A percentile compares a stretch with the other conserved stretches of the same genome.
phyloP scores from a whole-genome alignment of 1,284 basidiomycete species.

The Trametes sp. region DNA sequence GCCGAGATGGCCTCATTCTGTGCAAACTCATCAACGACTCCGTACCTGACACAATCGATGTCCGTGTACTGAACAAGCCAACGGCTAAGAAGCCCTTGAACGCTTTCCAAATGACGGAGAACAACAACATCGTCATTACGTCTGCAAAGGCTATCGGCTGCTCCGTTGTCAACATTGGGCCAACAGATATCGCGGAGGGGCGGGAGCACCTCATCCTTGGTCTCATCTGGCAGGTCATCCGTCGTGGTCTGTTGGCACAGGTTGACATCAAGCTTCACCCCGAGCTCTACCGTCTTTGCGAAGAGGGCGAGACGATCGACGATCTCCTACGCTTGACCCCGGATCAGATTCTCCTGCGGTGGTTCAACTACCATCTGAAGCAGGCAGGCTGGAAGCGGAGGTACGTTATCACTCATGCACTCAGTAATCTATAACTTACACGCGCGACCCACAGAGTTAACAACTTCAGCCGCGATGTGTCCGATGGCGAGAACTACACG shows the following conservation, averaged over 20 bases:
- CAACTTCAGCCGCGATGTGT: conserved; percentile 97
- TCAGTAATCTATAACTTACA: background rate
- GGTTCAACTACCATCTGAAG: conserved; percentile 99
- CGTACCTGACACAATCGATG: conserved; percentile 98
- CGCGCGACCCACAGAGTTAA: conserved; percentile 68
- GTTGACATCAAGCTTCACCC: conserved; percentile 99
- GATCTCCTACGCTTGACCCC: conserved; percentile 94
- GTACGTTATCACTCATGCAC: conserved; percentile 48
- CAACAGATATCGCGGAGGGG: conserved; percentile 92
- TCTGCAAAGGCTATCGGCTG: conserved; percentile 97
- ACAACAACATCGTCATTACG: conserved; percentile 99
- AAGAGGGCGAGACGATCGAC: conserved; percentile 97
- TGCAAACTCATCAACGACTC: conserved; percentile 99
- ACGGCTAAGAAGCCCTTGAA: conserved; percentile 81
- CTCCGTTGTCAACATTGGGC: conserved; percentile 98
- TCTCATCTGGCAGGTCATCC: conserved; percentile 98
- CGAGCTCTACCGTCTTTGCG: conserved; percentile 93
- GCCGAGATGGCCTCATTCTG: conserved; percentile 93
- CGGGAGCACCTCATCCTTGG: conserved; percentile 98
- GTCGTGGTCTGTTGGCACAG: conserved; percentile 91
- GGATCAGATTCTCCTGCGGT: conserved; percentile 95
- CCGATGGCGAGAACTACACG: conserved; percentile 97
- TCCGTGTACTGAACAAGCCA: conserved; percentile 95
- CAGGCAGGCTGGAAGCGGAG: conserved; percentile 90
- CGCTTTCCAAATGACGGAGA: conserved; percentile 98